Percentiles rank a stretch among this genome's conserved stretches.
Evolutionary conservation across 2,329 filamentous ascomycete species (phyloP).

Genomic region (Neofusicoccum sp.): DNA sequence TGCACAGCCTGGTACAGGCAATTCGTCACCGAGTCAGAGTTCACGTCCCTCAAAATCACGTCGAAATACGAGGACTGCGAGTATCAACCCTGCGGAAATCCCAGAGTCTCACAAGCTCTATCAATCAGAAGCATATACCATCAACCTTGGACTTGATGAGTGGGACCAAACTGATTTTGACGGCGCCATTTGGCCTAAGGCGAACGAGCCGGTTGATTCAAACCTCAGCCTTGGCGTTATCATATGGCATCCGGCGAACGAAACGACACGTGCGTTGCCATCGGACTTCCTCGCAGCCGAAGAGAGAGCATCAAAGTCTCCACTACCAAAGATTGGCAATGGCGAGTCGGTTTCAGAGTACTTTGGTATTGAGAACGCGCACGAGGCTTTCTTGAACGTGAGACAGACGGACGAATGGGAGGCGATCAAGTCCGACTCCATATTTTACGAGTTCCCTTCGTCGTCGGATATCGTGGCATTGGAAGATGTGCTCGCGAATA

Average conservation of each 20-base stretch:
- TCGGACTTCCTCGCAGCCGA: conserved; percentile 41
- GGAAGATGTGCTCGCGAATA: conserved; percentile 42
- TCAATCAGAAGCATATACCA: conserved; percentile 20
- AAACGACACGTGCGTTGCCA: conserved; percentile 43
- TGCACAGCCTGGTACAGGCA: not conserved
- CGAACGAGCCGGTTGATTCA: conserved; percentile 45
- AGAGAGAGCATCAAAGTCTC: conserved; percentile 40
- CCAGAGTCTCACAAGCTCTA: conserved; percentile 16
- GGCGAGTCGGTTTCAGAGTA: conserved; percentile 52
- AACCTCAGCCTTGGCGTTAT: conserved; percentile 47
- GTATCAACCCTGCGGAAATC: not conserved
- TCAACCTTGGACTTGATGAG: conserved; percentile 38
- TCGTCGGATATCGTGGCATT: conserved; percentile 43
- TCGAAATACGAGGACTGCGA: conserved; percentile 4
- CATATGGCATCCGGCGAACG: conserved; percentile 43
- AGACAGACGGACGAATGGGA: conserved; percentile 51
- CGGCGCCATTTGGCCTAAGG: conserved; percentile 44
- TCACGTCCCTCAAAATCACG: conserved; percentile 13
- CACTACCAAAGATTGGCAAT: conserved; percentile 35
- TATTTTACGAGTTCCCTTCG: conserved; percentile 47
- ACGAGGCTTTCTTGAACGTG: conserved; percentile 47
- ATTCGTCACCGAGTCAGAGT: not conserved
- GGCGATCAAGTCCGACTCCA: conserved; percentile 49
- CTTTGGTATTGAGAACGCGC: conserved; percentile 42
- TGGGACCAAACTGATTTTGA: conserved; percentile 45